A percentile compares a stretch with the other conserved stretches of the same genome.
phyloP scores from a whole-genome alignment of 306 rosid genomes.

The Cicer chorassanicum region DNA sequence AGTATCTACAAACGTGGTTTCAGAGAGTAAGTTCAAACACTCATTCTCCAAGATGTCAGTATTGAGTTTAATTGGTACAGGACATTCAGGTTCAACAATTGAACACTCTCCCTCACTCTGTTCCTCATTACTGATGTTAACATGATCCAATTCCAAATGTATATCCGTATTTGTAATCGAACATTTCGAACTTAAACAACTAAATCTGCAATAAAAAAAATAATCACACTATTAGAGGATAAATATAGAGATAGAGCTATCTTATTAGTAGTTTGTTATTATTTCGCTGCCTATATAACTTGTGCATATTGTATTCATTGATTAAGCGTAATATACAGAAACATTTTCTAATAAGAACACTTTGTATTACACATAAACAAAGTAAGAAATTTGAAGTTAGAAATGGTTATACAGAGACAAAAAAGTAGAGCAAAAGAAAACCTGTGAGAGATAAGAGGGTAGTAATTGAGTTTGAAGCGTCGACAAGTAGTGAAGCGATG shows the following conservation, averaged over 20 bases:
- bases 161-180: conserved; percentile 69
- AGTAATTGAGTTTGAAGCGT: conserved; percentile 56
- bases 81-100: conserved; percentile 57
- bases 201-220: conserved; percentile 51
- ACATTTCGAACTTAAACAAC: conserved; percentile 63
- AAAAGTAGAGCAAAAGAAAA: background rate
- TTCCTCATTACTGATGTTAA: conserved; percentile 55
- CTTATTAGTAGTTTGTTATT: too few species aligned
- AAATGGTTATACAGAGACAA: too few species aligned
- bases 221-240: too few species aligned
- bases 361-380: too few species aligned
- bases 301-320: too few species aligned
- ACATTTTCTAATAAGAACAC: too few species aligned
- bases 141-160: conserved; percentile 59
- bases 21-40: conserved; percentile 61
- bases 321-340: too few species aligned
- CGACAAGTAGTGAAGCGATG: conserved; percentile 65
- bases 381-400: too few species aligned
- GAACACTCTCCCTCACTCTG: conserved; percentile 56
- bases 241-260: too few species aligned
- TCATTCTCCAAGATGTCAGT: conserved; percentile 74
- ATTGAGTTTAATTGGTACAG: conserved; percentile 63
- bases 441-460: conserved; percentile 52
- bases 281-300: too few species aligned
- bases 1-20: conserved; percentile 70